Evolutionary conservation across 225 moss, liverwort and hornwort genomes (phyloP).

Genomic region (Physcomitrellopsis africana): DNA sequence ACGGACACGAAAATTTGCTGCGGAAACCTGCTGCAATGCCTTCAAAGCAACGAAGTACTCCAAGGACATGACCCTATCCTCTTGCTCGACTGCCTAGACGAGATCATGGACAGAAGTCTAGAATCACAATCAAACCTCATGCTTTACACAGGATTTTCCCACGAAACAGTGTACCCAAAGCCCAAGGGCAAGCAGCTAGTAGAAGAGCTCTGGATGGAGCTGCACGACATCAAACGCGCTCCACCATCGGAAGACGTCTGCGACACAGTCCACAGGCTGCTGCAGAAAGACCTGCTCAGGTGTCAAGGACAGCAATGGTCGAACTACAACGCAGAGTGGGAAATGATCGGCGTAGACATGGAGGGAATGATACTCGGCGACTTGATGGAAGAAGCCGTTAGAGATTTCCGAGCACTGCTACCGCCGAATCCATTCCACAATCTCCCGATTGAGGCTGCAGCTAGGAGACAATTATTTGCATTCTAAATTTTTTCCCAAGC

Average conservation of each 20-base stretch:
- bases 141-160: constrained; percentile 41
- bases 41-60: constrained; percentile 28
- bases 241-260: constrained; percentile 53
- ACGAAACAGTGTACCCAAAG: constrained; percentile 38
- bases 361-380: constrained; percentile 75
- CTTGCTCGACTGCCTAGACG: constrained; percentile 44
- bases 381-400: constrained; percentile 66
- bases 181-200: constrained; percentile 65
- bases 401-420: constrained; percentile 33
- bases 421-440: not conserved
- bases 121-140: constrained; percentile 22
- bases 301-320: constrained; percentile 62
- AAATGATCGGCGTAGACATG: constrained; percentile 57
- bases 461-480: constrained; percentile 38
- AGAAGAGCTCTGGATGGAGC: constrained; percentile 67
- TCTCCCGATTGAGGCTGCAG: constrained; percentile 24
- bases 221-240: constrained; percentile 46
- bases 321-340: constrained; percentile 52
- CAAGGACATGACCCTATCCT: constrained; percentile 35
- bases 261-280: constrained; percentile 62
- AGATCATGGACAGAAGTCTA: constrained; percentile 46
- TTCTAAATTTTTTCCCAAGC: not conserved
- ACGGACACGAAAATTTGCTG: not conserved
- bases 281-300: constrained; percentile 59
- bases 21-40: constrained; percentile 19